Conservation (phyloP, 257 asterid species). For the Solanum tarapatanum region DNA sequence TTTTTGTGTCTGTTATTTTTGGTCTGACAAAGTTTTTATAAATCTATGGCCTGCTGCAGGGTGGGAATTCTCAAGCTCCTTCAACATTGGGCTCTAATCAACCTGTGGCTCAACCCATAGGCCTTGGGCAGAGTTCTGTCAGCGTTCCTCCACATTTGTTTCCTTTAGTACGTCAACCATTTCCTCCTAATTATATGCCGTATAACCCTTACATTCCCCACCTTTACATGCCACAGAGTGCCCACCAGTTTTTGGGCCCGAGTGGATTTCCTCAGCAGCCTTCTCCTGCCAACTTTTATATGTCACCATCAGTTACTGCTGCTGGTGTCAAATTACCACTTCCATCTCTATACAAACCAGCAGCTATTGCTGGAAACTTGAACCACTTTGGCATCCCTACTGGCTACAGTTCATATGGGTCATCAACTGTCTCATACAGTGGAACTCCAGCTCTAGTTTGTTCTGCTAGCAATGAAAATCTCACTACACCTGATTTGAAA, state of each 20-base stretch:
- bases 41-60: constrained; percentile 13
- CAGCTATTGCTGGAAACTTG: constrained; percentile 23
- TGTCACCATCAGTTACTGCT: constrained; percentile 31
- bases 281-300: constrained; percentile 28
- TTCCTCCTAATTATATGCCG: constrained; percentile 40
- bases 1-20: neutral
- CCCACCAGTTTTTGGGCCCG: constrained; percentile 39
- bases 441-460: constrained; percentile 21
- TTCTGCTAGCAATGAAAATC: constrained; percentile 24
- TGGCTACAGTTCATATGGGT: constrained; percentile 32
- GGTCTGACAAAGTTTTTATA: neutral
- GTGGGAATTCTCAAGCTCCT: constrained; percentile 23
- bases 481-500: constrained; percentile 30
- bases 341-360: constrained; percentile 29
- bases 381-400: constrained; percentile 38
- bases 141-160: constrained; percentile 33
- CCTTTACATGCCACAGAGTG: constrained; percentile 38
- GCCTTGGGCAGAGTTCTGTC: constrained; percentile 26
- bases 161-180: constrained; percentile 43
- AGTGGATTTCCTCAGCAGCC: constrained; percentile 45
- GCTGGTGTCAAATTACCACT: constrained; percentile 34
- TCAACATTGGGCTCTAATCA: constrained; percentile 25
- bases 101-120: constrained; percentile 23
- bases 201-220: constrained; percentile 44
- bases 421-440: constrained; percentile 29